Conservation (phyloP, 2,329 filamentous ascomycete genomes). For the Aspergillus arachidicola region DNA sequence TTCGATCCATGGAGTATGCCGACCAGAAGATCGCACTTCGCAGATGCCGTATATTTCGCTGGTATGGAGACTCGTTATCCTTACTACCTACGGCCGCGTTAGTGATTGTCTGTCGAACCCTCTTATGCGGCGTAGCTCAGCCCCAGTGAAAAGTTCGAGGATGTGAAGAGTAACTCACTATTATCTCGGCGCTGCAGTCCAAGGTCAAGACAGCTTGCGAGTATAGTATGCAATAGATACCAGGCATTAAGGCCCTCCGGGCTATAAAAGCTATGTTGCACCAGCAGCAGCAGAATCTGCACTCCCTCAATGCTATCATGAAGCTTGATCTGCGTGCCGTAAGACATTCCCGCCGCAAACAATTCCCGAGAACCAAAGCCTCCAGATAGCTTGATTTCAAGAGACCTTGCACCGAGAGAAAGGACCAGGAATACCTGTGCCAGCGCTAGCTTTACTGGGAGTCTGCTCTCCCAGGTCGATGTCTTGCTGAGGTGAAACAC, state of each 20-base stretch:
- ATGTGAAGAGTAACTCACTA: background rate
- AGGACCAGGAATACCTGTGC: background rate
- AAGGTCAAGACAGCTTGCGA: conserved; percentile 9
- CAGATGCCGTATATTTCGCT: background rate
- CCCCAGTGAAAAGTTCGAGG: too few species aligned
- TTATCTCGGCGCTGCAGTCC: conserved; percentile 9
- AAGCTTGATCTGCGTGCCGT: conserved; percentile 1
- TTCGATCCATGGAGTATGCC: conserved; percentile 8
- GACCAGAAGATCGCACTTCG: conserved; percentile 11
- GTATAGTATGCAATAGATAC: conserved; percentile 10
- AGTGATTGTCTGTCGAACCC: background rate
- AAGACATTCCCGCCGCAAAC: background rate
- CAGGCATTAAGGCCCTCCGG: conserved; percentile 10
- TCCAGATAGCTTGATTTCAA: background rate
- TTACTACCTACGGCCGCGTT: background rate
- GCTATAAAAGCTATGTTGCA: conserved; percentile 9
- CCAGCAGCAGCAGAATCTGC: conserved; percentile 5
- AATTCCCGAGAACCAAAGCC: background rate
- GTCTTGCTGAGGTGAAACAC: background rate
- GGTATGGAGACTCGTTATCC: background rate
- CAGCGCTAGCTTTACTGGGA: background rate
- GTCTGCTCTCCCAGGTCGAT: background rate
- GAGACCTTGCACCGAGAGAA: conserved; percentile 1
- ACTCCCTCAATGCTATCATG: conserved; percentile 9
- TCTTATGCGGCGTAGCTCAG: rapidly evolving